Conservation (phyloP, 2,329 filamentous ascomycete genomes). For the Magnaporthales sp. region DNA sequence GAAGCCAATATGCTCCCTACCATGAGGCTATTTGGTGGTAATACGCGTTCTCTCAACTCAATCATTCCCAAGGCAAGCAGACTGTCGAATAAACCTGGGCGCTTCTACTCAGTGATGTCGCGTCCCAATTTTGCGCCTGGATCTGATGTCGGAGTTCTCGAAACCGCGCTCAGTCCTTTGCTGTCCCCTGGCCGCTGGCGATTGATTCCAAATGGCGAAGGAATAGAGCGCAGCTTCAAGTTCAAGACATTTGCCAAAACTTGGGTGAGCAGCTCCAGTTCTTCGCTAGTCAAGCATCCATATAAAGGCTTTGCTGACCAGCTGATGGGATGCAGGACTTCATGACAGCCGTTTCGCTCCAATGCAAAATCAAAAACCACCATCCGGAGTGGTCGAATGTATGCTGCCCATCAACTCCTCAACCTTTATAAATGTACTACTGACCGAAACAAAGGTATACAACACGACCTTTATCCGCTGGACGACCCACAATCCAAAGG, state of each 20-base stretch:
- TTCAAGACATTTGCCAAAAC: constrained; percentile 59
- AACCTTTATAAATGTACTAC: background rate
- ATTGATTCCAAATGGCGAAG: constrained; percentile 40
- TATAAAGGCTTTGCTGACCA: background rate
- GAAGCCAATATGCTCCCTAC: background rate
- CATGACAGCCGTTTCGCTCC: constrained; percentile 62
- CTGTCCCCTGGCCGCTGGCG: constrained; percentile 37
- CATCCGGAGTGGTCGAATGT: constrained; percentile 74
- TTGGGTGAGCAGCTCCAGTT: constrained; percentile 41
- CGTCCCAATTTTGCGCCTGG: constrained; percentile 31
- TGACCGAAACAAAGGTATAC: constrained; percentile 43
- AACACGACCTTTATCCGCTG: constrained; percentile 63
- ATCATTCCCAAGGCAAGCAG: background rate
- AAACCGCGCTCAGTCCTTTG: constrained; percentile 25
- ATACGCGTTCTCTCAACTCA: background rate
- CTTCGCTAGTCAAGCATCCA: background rate
- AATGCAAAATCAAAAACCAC: constrained; percentile 61
- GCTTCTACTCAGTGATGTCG: background rate
- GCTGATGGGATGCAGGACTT: constrained; percentile 45
- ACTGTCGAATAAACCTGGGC: background rate
- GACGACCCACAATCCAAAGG: constrained; percentile 62
- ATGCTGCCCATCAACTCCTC: constrained; percentile 13
- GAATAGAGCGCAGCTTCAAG: constrained; percentile 50
- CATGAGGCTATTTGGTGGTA: background rate
- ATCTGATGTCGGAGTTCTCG: constrained; percentile 29